A percentile compares a stretch with the other conserved stretches of the same genome.
phyloP scores from a whole-genome alignment of 2,329 filamentous ascomycete species.

The Dothidotthia symphoricarpi region DNA sequence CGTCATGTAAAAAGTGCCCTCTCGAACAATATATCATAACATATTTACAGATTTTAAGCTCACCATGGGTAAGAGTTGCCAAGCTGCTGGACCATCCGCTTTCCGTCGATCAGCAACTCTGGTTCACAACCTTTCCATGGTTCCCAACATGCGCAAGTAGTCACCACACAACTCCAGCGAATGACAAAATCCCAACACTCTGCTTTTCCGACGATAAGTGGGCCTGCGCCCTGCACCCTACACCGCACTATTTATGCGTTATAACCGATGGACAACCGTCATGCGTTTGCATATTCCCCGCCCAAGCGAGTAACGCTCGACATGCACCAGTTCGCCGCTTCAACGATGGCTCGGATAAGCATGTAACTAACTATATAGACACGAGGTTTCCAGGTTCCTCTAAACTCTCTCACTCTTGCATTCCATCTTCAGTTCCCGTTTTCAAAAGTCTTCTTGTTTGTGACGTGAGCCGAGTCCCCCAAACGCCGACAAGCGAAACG shows the following conservation, averaged over 20 bases:
- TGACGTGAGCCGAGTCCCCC: conserved; percentile 1
- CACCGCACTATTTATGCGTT: conserved; percentile 3
- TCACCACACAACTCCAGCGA: too few species aligned
- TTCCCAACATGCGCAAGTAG: too few species aligned
- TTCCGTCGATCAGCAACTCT: too few species aligned
- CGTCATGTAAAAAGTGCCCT: too few species aligned
- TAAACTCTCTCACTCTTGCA: not conserved
- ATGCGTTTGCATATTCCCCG: conserved; percentile 13
- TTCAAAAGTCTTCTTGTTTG: conserved; percentile 1
- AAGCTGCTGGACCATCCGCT: too few species aligned
- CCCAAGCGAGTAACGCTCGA: conserved; percentile 10
- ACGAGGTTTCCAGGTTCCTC: not conserved
- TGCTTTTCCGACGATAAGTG: too few species aligned
- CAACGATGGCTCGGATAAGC: conserved; percentile 15
- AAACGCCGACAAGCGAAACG: conserved; percentile 9
- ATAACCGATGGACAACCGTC: conserved; percentile 4
- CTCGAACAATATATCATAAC: too few species aligned
- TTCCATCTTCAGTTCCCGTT: conserved; percentile 3
- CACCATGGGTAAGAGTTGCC: too few species aligned
- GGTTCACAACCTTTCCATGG: too few species aligned
- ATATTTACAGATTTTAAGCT: too few species aligned
- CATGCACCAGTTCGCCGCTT: too few species aligned
- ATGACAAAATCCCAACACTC: too few species aligned
- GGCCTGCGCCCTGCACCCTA: conserved; percentile 9
- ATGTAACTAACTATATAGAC: conserved; percentile 11